These are phyloP conservation scores for Hibiscus mutabilis DNA, from an alignment of 345 rosid genomes.

Conservation along the genomic window DNA sequence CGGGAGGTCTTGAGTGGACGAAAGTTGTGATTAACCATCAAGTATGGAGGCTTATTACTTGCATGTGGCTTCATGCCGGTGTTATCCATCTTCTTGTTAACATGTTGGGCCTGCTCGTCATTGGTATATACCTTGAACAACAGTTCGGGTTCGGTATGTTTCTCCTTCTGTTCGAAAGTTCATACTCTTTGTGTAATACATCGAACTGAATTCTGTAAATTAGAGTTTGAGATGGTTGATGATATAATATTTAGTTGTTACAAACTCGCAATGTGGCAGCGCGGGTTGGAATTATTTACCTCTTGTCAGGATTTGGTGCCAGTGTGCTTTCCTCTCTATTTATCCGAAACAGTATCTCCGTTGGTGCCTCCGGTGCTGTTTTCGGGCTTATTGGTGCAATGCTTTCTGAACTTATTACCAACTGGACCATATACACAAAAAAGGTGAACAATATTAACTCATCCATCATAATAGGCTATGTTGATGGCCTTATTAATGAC, in stretches of 20 bases:
- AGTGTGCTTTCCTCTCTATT: constrained; percentile 69
- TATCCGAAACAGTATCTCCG: constrained; percentile 53
- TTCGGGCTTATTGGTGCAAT: constrained; percentile 95
- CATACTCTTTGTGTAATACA: background rate
- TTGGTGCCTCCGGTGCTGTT: constrained; percentile 95
- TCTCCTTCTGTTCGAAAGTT: background rate
- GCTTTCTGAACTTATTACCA: constrained; percentile 84
- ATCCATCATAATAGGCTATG: background rate
- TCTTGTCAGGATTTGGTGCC: constrained; percentile 74
- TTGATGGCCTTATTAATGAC: background rate
- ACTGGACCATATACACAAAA: constrained; percentile 79
- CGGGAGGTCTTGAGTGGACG: constrained; percentile 69
- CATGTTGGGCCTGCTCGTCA: background rate
- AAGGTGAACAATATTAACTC: constrained; percentile 37
- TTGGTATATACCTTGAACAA: background rate
- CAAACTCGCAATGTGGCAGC: constrained; percentile 35
- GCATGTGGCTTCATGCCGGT: constrained; percentile 16
- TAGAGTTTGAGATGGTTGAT: background rate
- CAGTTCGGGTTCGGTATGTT: background rate
- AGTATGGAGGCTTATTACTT: constrained; percentile 82
- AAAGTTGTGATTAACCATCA: constrained; percentile 57
- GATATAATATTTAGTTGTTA: background rate
- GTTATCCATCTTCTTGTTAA: background rate
- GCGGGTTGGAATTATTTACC: constrained; percentile 58
- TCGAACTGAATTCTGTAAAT: background rate